Percentiles rank a stretch among this genome's conserved stretches.
These are phyloP conservation scores for Chrysanthemum makinoi DNA, from an alignment of 129 eudicot species.

Conservation along the genomic window DNA sequence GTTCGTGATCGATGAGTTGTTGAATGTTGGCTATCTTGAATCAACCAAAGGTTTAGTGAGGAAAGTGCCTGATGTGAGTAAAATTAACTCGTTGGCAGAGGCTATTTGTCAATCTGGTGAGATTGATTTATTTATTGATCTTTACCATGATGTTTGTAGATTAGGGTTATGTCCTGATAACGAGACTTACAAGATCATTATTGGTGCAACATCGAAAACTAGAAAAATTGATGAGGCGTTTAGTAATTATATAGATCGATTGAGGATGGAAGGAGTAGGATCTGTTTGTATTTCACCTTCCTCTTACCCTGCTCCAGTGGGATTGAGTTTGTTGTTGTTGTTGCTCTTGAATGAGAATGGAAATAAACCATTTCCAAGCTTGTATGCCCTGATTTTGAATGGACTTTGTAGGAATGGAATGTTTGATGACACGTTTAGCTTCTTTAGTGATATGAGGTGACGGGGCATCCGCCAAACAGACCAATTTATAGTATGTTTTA, in stretches of 20 bases:
- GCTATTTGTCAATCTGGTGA: slow-evolving; percentile 76
- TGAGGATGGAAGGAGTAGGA: slow-evolving; percentile 35
- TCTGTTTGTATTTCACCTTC: too few relatives aligned
- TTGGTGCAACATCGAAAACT: slow-evolving; percentile 50
- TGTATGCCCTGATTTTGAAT: slow-evolving; percentile 84
- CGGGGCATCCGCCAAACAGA: slow-evolving; percentile 87
- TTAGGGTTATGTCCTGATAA: slow-evolving; percentile 71
- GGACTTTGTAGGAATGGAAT: slow-evolving; percentile 71
- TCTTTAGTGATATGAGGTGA: slow-evolving; percentile 86
- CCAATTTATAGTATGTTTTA: slow-evolving; percentile 86
- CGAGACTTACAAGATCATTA: slow-evolving; percentile 72
- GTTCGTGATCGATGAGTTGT: slow-evolving; percentile 85
- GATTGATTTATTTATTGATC: slow-evolving; percentile 65
- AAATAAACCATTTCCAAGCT: slow-evolving; percentile 81
- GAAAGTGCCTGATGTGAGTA: slow-evolving; percentile 79
- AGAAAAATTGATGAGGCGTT: slow-evolving; percentile 72
- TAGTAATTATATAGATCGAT: slow-evolving; percentile 68
- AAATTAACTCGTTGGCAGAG: slow-evolving; percentile 69
- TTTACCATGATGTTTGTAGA: slow-evolving; percentile 67
- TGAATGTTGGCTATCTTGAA: slow-evolving; percentile 92
- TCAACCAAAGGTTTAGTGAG: slow-evolving; percentile 75
- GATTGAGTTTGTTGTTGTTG: too few relatives aligned
- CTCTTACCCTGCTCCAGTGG: too few relatives aligned
- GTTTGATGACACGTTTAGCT: slow-evolving; percentile 92
- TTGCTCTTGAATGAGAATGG: slow-evolving; percentile 20